phyloP scores from a whole-genome alignment of 192 early-diverging fungal genomes.

The Haplosporangium gracile region DNA sequence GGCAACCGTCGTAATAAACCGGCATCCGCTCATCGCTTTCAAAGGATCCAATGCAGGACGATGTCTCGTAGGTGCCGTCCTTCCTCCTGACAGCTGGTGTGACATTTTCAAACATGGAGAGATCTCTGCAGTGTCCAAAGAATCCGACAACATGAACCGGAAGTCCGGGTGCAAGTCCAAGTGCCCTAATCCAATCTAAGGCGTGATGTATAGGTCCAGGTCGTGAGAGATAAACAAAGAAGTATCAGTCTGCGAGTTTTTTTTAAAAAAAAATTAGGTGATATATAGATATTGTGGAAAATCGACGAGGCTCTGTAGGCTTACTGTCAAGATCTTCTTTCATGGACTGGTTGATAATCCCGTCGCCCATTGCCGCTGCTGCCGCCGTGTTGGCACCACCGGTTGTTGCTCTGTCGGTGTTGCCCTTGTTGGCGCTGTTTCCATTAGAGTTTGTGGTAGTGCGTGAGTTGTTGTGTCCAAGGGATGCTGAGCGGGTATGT shows the following conservation, averaged over 20 bases:
- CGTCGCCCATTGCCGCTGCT: slow-evolving; percentile 35
- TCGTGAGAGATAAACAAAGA: neutral
- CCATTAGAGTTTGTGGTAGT: neutral
- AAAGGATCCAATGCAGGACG: neutral
- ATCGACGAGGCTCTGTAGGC: neutral
- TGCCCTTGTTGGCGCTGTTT: neutral
- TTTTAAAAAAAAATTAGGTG: no score
- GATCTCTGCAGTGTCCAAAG: slow-evolving; percentile 38
- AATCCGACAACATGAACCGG: slow-evolving; percentile 36
- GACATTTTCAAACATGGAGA: slow-evolving; percentile 30
- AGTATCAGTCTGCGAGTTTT: neutral
- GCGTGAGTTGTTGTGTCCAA: neutral
- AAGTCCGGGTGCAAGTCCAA: slow-evolving; percentile 16
- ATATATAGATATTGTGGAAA: neutral
- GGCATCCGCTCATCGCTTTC: slow-evolving; percentile 11
- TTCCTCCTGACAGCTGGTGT: neutral
- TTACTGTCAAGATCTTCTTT: slow-evolving; percentile 47
- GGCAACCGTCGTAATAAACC: slow-evolving; percentile 1
- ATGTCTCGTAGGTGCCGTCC: neutral
- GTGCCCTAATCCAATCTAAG: slow-evolving; percentile 29
- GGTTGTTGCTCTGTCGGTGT: neutral
- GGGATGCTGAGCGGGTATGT: neutral
- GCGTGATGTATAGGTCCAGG: neutral
- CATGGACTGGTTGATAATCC: slow-evolving; percentile 50
- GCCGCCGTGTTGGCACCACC: neutral